A percentile compares a stretch with the other conserved stretches of the same genome.
These are phyloP conservation scores for Smittium culicis DNA, from an alignment of 371 early-diverging fungal genomes.

Conservation along the genomic window DNA sequence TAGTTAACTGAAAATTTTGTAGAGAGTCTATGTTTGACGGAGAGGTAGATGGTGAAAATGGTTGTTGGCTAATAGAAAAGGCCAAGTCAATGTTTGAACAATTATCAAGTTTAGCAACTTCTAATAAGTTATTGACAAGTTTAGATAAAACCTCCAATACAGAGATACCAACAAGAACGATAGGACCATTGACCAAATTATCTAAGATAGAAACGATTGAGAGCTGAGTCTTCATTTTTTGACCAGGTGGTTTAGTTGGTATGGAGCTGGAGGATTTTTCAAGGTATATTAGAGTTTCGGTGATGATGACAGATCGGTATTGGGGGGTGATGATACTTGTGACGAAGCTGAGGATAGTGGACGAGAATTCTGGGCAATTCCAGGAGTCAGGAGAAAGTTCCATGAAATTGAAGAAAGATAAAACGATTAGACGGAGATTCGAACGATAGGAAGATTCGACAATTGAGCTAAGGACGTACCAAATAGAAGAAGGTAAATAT, in stretches of 20 bases:
- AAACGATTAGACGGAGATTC: conserved; percentile 24
- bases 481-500: not conserved
- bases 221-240: not conserved
- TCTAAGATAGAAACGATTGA: conserved; percentile 25
- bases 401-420: conserved; percentile 24
- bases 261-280: not conserved
- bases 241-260: not conserved
- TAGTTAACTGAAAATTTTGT: conserved; percentile 16
- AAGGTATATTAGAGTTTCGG: conserved; percentile 21
- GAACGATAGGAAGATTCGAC: conserved; percentile 24
- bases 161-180: conserved; percentile 52
- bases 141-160: conserved; percentile 67
- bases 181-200: conserved; percentile 23
- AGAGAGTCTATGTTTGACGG: conserved; percentile 10
- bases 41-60: not conserved
- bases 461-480: conserved; percentile 21
- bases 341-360: conserved; percentile 14
- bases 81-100: not conserved
- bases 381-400: conserved; percentile 19
- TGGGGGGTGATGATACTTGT: conserved; percentile 24
- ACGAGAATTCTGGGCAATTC: conserved; percentile 21
- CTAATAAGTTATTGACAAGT: conserved; percentile 42
- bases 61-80: not conserved
- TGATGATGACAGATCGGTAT: conserved; percentile 30
- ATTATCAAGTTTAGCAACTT: conserved; percentile 14